Base-by-base conservation (phyloP, 2,329 filamentous ascomycete genomes). In the Lojkania enalia region DNA sequence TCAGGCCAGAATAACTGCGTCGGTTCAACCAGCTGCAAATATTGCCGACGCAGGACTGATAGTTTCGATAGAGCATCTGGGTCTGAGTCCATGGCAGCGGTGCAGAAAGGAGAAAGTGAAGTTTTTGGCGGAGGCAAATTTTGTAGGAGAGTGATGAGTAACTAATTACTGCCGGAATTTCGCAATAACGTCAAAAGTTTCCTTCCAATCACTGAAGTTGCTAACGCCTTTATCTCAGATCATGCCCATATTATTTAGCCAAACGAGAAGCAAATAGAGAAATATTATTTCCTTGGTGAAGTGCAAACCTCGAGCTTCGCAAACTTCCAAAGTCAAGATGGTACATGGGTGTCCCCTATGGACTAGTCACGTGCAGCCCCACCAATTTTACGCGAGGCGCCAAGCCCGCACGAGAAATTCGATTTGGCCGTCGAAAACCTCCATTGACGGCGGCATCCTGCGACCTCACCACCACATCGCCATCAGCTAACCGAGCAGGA, bases 11-110 rank as follows among this genome's bases (percentile, higher is more conserved):
- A 77, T 25, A 92, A 73, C 20, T 76, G 66, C 5, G 76, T 66
- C 0, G 75, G 72, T 35, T 91, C 77, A 31, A 84, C 83, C 2
- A 91, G 74, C 66, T 96, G 90, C 23, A 92, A 78, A 63, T 89
- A 95, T 64, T 96, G 90, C 49, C 80, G 79, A 54, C 82, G 84
- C 63, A 90, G 83, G 14, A 72, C 52, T 6, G 47, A 52, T 20
- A 69, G 46, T 20, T 55, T 50, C 25, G 45, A 42, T 11, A 31
- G 29, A 15, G 42, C 49, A 7, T 31, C 38, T 13, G 50, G 21
- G 14, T 6, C 14, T 9, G 33, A 7, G 21, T 52, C 46, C 20
- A 57, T 49, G 13, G 15, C 39, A n/a, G 32, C 37, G 27, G 18
- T n/a, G 25, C 30, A 16, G 18, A 31, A 27, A 19, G 15, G 21